Base-by-base conservation (phyloP, 106 monocot species). In the Acorus calamus region DNA sequence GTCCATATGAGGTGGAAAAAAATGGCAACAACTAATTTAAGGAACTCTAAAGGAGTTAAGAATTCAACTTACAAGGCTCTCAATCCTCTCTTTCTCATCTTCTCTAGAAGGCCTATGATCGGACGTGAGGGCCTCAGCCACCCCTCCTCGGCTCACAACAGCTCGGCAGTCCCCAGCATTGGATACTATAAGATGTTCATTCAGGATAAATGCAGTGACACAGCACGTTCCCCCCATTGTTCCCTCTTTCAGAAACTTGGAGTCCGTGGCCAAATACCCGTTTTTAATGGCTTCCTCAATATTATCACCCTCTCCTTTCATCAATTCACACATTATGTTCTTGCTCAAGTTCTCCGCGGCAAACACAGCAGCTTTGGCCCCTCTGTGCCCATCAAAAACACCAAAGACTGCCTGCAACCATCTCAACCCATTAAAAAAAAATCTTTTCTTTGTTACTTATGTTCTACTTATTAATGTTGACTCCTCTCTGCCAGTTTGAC, bases 81-180 rank as follows among this genome's bases (percentile, higher is more conserved):
- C 85, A 43, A 98, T 98, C 61, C 96, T 74, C 2, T 76, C 71
- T 60, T 66, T 80, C 63, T 98, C 96, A 43, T 98, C 96, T 8
- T 84, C 74, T 59, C 91, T 78, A 2, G 77, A 82, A 0, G 87
- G 91, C 14, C 79, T 58, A 62, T 98, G 96, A 59, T 98, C 96
- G 11, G 79, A 83, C 3, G 96, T 98, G 46, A 98, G 80, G 10
- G 83, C 85, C 69, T 88, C 78, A 3, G 91, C 91, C 3, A 57
- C 57, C 6, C 96, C 91, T 2, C 69, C 68, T 12, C 78, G 49
- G 74, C 96, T 83, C 67, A 98, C 50, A 10, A 98, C 91, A 7
- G 83, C 96, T 5, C 96, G 81, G 56, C 96, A 98, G 61, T 98
- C 96, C 3, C 96, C 96, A 2, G 81, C 85, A 75, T 96, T 91